Evolutionary conservation across 768 basidiomycete genomes (phyloP).

Genomic region (Russula abietina): DNA sequence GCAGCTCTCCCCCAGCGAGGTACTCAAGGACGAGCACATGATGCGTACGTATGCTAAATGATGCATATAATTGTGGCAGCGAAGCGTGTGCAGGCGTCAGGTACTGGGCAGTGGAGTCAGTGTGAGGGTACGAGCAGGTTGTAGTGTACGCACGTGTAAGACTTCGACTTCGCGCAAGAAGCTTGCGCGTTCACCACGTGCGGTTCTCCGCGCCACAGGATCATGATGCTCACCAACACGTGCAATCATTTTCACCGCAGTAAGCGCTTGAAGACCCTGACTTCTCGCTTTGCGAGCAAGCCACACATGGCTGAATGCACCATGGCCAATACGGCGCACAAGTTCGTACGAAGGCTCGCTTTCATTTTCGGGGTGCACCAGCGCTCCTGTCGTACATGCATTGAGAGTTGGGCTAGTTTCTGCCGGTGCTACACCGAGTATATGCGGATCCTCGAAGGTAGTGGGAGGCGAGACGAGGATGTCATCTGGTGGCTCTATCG

Average conservation of each 20-base stretch:
- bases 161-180: conserved; percentile 24
- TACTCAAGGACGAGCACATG: conserved; percentile 78
- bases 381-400: conserved; percentile 4
- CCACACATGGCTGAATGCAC: conserved; percentile 74
- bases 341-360: conserved; percentile 38
- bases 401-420: too few species aligned
- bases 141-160: conserved; percentile 13
- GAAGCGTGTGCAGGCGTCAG: conserved; percentile 73
- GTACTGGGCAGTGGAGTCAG: conserved; percentile 41
- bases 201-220: background rate
- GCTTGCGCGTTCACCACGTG: conserved; percentile 21
- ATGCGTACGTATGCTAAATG: conserved; percentile 64
- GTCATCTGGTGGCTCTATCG: conserved; percentile 17
- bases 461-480: conserved; percentile 3
- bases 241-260: conserved; percentile 28
- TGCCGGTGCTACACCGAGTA: background rate
- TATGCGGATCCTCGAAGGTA: background rate
- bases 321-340: conserved; percentile 53
- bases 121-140: background rate
- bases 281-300: conserved; percentile 45
- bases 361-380: conserved; percentile 15
- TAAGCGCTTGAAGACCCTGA: conserved; percentile 25
- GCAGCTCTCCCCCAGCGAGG: conserved; percentile 73
- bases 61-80: conserved; percentile 55
- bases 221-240: conserved; percentile 3